Evolutionary conservation across 108 stramenopile genomes (phyloP), one percentile per base, ranked within the genome.

Genomic region (Nitzschia inconspicua): DNA sequence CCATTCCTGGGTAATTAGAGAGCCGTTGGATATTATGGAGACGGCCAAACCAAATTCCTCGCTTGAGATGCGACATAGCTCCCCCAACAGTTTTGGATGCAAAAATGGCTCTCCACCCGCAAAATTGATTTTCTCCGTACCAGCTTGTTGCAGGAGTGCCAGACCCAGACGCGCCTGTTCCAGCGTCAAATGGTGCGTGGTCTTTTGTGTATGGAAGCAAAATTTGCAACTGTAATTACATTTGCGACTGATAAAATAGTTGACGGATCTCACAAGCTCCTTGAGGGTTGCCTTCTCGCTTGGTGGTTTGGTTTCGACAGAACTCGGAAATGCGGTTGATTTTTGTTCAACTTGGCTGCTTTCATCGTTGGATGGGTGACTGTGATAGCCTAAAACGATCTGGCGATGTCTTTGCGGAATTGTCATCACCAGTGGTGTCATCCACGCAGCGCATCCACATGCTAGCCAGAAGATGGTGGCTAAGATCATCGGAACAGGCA

Each of bases 91-190:
- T 24, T 60, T 14, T 2, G 74, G 74, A 22, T 65, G 28, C 4
- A 75, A 27, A 36, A 75, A 75, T 11, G 74, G 74, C 47, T 75
- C 68, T 10, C 75, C 75, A 19, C 75, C 75, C 1, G 75, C 68
- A 65, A 76, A 70, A 34, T 75, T 75, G 34, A 70, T 76, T 37
- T 76, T 76, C 59, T 65, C 60, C 31, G 61, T 63, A 18, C 68
- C 60, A 10, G 51, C 36, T 52, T 70, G 27, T 4, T 36, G 32
- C 25, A 70, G 42, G 4, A 62, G 25, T 9, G 18, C 18, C 4
- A 70, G 52, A 9, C 68, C 68, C 11, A 31, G 43, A 19, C 29
- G 18, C n/a, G 68, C 60, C 32, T 68, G 19, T 9, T 42, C 50
- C 28, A 68, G 16, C 24, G 29, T 19, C 13, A 68, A 34, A 16